Evolutionary conservation across 371 early-diverging fungal species (phyloP).

Genomic region (Actinomortierella ambigua): DNA sequence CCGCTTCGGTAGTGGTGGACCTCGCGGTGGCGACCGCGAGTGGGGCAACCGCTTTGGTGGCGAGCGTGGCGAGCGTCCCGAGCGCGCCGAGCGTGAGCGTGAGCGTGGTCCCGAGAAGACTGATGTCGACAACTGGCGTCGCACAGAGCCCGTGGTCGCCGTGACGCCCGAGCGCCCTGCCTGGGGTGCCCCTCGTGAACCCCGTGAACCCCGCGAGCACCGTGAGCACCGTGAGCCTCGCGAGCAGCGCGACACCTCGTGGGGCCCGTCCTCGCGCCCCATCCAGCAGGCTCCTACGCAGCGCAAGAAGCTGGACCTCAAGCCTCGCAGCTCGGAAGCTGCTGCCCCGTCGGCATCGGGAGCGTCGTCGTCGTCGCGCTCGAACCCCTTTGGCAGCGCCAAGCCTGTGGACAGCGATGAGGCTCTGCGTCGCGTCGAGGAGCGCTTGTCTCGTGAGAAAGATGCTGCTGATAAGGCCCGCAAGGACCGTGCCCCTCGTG

Average conservation of each 20-base stretch:
- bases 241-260: conserved; percentile 23
- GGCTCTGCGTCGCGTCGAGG: conserved; percentile 73
- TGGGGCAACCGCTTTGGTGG: conserved; percentile 39
- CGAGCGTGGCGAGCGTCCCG: conserved; percentile 44
- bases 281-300: conserved; percentile 35
- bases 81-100: conserved; percentile 46
- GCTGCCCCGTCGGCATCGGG: conserved; percentile 20
- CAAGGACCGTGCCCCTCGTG: conserved; percentile 32
- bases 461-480: conserved; percentile 37
- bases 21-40: conserved; percentile 49
- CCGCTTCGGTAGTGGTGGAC: conserved; percentile 21
- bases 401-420: conserved; percentile 78
- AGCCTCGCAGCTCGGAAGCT: conserved; percentile 66
- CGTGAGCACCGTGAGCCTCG: conserved; percentile 5
- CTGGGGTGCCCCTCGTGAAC: conserved; percentile 46
- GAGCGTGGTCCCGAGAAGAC: conserved; percentile 53
- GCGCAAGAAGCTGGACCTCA: conserved; percentile 66
- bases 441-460: conserved; percentile 69
- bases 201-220: not conserved
- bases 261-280: conserved; percentile 23
- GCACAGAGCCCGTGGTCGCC: conserved; percentile 48
- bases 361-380: conserved; percentile 46
- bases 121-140: conserved; percentile 59
- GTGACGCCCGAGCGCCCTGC: conserved; percentile 27
- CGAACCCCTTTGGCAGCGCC: conserved; percentile 87